Evolutionary conservation across 148 eudicot species (phyloP).

Genomic region (Amaranthus cruentus): DNA sequence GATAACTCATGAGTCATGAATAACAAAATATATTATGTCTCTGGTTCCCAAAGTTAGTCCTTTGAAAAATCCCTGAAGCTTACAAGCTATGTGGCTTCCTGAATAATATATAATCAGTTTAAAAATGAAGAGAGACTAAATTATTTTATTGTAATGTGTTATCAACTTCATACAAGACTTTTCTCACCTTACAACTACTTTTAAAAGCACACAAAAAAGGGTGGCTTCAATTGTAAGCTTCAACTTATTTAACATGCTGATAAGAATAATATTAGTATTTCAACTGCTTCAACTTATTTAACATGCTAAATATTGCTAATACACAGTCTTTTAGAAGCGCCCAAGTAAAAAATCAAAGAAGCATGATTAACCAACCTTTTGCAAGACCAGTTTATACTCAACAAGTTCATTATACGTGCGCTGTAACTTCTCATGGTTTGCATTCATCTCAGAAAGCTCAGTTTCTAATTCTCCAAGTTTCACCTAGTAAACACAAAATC

Average conservation of each 20-base stretch:
- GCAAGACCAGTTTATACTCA: conserved; percentile 85
- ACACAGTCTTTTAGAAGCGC: neutral
- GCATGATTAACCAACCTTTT: conserved; percentile 46
- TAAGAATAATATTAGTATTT: neutral
- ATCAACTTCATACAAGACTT: neutral
- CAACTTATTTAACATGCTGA: neutral
- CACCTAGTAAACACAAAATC: conserved; percentile 34
- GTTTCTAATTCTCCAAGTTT: conserved; percentile 82
- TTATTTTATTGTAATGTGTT: neutral
- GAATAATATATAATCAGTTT: no score
- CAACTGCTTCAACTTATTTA: neutral
- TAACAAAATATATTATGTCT: neutral
- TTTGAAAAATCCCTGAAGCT: neutral
- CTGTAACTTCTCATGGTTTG: conserved; percentile 79
- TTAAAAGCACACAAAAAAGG: neutral
- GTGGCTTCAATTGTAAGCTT: neutral
- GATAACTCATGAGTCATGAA: neutral
- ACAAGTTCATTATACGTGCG: conserved; percentile 76
- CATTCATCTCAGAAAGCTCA: conserved; percentile 74
- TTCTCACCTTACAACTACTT: neutral
- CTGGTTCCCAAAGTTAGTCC: neutral
- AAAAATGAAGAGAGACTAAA: neutral
- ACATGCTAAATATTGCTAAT: neutral
- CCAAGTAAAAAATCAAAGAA: neutral
- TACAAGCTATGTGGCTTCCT: neutral